phyloP scores from a whole-genome alignment of 176 grass and related monocot genomes.

The Chloris gayana region DNA sequence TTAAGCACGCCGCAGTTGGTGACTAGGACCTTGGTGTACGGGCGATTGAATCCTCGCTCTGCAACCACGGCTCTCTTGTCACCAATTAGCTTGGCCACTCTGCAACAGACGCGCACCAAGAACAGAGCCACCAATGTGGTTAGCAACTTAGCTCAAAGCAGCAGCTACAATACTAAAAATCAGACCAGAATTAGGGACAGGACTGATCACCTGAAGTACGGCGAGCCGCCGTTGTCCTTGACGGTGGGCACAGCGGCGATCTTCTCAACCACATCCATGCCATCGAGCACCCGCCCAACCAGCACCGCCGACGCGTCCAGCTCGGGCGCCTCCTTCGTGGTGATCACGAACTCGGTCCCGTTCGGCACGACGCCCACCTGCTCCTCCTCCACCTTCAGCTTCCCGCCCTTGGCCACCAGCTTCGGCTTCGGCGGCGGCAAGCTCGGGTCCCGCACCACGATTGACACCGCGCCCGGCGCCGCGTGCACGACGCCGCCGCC shows the following conservation, averaged over 20 bases:
- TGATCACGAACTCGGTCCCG: constrained; percentile 82
- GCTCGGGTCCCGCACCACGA: constrained; percentile 77
- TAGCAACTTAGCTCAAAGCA: not conserved
- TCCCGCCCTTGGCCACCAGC: constrained; percentile 74
- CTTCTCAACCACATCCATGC: constrained; percentile 88
- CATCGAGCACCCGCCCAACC: constrained; percentile 70
- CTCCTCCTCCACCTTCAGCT: constrained; percentile 77
- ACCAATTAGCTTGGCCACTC: constrained; percentile 92
- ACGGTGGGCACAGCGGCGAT: constrained; percentile 77
- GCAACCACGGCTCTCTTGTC: constrained; percentile 95
- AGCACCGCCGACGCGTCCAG: constrained; percentile 68
- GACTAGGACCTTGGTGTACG: constrained; percentile 78
- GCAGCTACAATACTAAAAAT: not conserved
- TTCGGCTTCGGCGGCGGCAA: constrained; percentile 81
- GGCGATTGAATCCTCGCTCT: constrained; percentile 85
- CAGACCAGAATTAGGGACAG: not conserved
- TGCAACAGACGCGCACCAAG: constrained; percentile 24
- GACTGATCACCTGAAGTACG: constrained; percentile 73
- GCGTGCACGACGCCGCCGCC: not conserved
- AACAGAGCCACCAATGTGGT: not conserved
- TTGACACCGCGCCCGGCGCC: constrained; percentile 58
- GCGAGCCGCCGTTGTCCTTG: constrained; percentile 73
- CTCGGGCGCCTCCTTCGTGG: constrained; percentile 60
- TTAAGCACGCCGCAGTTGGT: constrained; percentile 69
- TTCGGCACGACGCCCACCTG: constrained; percentile 63